Evolutionary conservation across 805 yeast species (phyloP).

Genomic region (Ogataea glucozyma): DNA sequence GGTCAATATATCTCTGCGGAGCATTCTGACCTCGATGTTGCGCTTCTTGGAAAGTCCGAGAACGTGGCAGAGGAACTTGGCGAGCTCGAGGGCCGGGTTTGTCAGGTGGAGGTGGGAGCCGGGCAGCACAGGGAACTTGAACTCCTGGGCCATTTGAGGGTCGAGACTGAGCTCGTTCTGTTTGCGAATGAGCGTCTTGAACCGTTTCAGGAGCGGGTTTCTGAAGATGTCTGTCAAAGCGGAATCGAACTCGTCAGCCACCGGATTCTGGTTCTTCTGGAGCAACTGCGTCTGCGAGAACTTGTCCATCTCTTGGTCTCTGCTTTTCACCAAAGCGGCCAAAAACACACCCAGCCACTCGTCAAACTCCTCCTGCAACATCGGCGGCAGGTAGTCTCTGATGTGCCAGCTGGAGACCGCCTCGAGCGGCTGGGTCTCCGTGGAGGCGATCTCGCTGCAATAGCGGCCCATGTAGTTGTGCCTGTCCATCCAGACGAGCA

Average conservation of each 20-base stretch:
- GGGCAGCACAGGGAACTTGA: constrained; percentile 71
- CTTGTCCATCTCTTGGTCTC: constrained; percentile 38
- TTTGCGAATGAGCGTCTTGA: constrained; percentile 61
- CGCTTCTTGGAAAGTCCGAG: constrained; percentile 65
- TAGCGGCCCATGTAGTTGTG: constrained; percentile 79
- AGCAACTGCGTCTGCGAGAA: constrained; percentile 26
- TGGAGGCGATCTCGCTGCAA: constrained; percentile 46
- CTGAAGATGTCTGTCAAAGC: constrained; percentile 60
- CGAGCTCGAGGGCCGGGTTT: constrained; percentile 79
- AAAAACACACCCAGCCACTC: constrained; percentile 82
- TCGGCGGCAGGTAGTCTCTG: constrained; percentile 66
- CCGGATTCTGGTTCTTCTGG: constrained; percentile 12
- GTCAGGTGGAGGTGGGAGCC: constrained; percentile 62
- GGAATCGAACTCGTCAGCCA: constrained; percentile 28
- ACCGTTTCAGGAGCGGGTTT: constrained; percentile 63
- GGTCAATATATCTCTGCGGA: constrained; percentile 72
- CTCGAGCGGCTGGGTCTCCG: constrained; percentile 44
- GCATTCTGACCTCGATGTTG: constrained; percentile 67
- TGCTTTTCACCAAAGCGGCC: constrained; percentile 63
- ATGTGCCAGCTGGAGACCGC: constrained; percentile 79
- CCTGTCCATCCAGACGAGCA: constrained; percentile 93
- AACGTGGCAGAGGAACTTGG: constrained; percentile 73
- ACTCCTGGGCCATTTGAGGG: constrained; percentile 62
- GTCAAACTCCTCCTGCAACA: constrained; percentile 79
- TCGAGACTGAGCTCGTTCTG: constrained; percentile 75